Evolutionary conservation across 495 filamentous ascomycete species (phyloP).

Genomic region (Geoglossum glabrum): DNA sequence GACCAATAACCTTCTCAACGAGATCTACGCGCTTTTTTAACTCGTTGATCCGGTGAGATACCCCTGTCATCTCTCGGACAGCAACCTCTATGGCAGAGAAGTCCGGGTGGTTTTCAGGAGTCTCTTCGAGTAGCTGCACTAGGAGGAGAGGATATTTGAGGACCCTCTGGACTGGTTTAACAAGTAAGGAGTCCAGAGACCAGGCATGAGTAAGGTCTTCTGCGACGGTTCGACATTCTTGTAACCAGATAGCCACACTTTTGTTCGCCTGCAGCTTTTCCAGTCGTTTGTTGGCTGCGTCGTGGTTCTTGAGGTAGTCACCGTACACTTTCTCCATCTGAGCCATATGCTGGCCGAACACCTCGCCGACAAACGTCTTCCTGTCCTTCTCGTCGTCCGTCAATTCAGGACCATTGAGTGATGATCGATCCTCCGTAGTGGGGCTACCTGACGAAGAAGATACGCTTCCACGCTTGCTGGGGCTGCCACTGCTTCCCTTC

Average conservation of each 20-base stretch:
- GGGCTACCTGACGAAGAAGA: slow-evolving; percentile 22
- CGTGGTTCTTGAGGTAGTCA: slow-evolving; percentile 70
- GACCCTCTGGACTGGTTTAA: slow-evolving; percentile 87
- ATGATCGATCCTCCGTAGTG: slow-evolving; percentile 16
- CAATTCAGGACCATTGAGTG: slow-evolving; percentile 19
- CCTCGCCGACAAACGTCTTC: slow-evolving; percentile 55
- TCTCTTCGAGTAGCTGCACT: slow-evolving; percentile 53
- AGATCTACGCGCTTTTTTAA: slow-evolving; percentile 79
- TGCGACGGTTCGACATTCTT: slow-evolving; percentile 73
- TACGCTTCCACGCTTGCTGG: slow-evolving; percentile 24
- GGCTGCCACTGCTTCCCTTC: slow-evolving; percentile 30
- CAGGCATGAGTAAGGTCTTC: slow-evolving; percentile 79
- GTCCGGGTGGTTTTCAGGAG: slow-evolving; percentile 68
- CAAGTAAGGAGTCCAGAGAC: slow-evolving; percentile 80
- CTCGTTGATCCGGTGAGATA: slow-evolving; percentile 74
- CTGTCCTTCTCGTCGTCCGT: slow-evolving; percentile 53
- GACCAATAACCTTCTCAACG: slow-evolving; percentile 65
- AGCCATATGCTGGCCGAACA: slow-evolving; percentile 50
- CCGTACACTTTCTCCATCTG: slow-evolving; percentile 72
- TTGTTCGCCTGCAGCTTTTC: slow-evolving; percentile 47
- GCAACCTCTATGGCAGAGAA: slow-evolving; percentile 42
- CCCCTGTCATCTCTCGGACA: slow-evolving; percentile 39
- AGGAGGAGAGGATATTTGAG: slow-evolving; percentile 82
- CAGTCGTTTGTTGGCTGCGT: slow-evolving; percentile 61
- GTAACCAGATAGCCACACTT: slow-evolving; percentile 72